Conservation (phyloP, 805 yeast genomes). For the Komagataella populi region DNA sequence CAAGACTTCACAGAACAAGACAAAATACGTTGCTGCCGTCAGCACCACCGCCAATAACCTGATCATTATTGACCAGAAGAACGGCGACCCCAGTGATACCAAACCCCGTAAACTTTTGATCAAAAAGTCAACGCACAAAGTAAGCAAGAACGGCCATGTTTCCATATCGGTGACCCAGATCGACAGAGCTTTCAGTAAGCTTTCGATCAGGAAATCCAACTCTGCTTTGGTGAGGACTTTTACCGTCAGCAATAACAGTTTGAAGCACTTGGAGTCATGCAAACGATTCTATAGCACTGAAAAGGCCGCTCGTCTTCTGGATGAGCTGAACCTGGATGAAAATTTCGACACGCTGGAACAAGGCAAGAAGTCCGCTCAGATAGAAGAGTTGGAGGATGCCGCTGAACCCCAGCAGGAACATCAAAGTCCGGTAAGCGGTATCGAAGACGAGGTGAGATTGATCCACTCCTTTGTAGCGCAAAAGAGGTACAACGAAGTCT, state of each 20-base stretch:
- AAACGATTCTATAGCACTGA: slow-evolving; percentile 1
- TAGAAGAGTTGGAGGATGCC: slow-evolving; percentile 1
- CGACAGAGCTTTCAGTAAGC: slow-evolving; percentile 8
- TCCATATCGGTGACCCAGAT: slow-evolving; percentile 12
- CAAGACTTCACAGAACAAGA: slow-evolving; percentile 8
- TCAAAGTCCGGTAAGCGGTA: neutral
- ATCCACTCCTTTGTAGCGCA: slow-evolving; percentile 11
- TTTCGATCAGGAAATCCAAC: slow-evolving; percentile 16
- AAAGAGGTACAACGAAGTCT: slow-evolving; percentile 18
- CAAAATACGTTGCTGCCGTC: slow-evolving; percentile 11
- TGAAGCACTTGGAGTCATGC: slow-evolving; percentile 4
- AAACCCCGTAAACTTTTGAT: slow-evolving; percentile 10
- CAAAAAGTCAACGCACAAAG: slow-evolving; percentile 10
- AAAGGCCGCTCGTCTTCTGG: neutral
- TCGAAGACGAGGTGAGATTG: slow-evolving; percentile 9
- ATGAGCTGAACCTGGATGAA: neutral
- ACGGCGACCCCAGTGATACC: slow-evolving; percentile 5
- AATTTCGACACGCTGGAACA: neutral
- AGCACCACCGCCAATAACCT: slow-evolving; percentile 15
- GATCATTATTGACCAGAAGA: slow-evolving; percentile 12
- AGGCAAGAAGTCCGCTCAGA: slow-evolving; percentile 1
- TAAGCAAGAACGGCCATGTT: slow-evolving; percentile 17
- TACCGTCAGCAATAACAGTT: slow-evolving; percentile 8
- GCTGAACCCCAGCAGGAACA: neutral
- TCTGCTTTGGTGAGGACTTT: slow-evolving; percentile 14